These are phyloP conservation scores for Xerocomellus amylosporus DNA, from an alignment of 768 basidiomycete species.

Conservation along the genomic window DNA sequence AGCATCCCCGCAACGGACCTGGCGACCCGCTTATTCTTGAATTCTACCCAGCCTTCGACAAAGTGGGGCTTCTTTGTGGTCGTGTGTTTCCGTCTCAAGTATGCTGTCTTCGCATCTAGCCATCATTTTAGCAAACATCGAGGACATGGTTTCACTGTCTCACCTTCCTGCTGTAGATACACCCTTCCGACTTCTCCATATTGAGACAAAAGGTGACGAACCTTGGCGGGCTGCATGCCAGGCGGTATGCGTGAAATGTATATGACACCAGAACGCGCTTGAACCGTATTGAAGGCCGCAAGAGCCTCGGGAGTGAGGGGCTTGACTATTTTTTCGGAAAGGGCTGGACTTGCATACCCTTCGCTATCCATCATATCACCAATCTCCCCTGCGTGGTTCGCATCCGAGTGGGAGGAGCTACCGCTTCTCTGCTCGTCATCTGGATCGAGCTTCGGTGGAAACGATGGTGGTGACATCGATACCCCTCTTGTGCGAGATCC, in stretches of 20 bases:
- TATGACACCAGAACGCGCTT: slow-evolving; percentile 78
- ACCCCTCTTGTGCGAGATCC: not conserved
- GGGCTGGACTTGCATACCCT: slow-evolving; percentile 52
- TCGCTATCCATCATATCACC: slow-evolving; percentile 46
- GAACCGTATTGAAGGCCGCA: slow-evolving; percentile 68
- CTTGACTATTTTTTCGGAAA: slow-evolving; percentile 52
- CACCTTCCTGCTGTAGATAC: slow-evolving; percentile 91
- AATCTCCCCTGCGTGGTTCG: slow-evolving; percentile 23
- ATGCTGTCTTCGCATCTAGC: slow-evolving; percentile 82
- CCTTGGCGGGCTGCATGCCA: slow-evolving; percentile 95
- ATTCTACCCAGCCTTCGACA: slow-evolving; percentile 98
- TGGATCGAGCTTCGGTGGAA: not conserved
- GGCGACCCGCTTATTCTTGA: slow-evolving; percentile 90
- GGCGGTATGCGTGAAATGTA: slow-evolving; percentile 97
- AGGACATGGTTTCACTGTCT: slow-evolving; percentile 16
- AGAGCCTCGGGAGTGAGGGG: slow-evolving; percentile 74
- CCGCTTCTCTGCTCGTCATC: not conserved
- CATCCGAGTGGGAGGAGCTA: slow-evolving; percentile 3
- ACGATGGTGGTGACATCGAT: not conserved
- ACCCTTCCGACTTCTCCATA: slow-evolving; percentile 91
- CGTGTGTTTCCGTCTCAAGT: slow-evolving; percentile 77
- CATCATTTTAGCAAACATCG: not conserved
- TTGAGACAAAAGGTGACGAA: slow-evolving; percentile 86
- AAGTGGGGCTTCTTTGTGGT: slow-evolving; percentile 84
- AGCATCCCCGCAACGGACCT: slow-evolving; percentile 91